Evolutionary conservation across 331 rosid species (phyloP).

Genomic region (Acacia pycnantha): DNA sequence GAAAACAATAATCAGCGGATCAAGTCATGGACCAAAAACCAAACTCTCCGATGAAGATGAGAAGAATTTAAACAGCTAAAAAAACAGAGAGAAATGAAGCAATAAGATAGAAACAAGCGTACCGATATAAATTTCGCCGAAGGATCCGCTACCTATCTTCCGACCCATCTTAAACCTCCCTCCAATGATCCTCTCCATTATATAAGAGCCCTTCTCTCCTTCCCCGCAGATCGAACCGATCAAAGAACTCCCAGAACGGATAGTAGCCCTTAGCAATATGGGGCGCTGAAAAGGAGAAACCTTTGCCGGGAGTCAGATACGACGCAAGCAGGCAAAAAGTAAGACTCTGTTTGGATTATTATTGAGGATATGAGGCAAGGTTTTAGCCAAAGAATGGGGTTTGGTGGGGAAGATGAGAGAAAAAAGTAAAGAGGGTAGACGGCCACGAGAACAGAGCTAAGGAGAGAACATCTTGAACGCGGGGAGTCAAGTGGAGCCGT

Average conservation of each 20-base stretch:
- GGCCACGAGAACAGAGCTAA: not conserved
- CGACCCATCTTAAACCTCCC: conserved; percentile 62
- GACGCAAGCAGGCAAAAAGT: not conserved
- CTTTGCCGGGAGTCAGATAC: not conserved
- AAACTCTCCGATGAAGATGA: not conserved
- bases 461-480: not conserved
- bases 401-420: not conserved
- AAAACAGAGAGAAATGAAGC: not conserved
- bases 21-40: not conserved
- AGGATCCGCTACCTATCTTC: conserved; percentile 72
- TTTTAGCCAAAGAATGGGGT: not conserved
- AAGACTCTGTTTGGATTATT: not conserved
- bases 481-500: not conserved
- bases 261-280: not conserved
- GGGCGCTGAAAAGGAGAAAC: not conserved
- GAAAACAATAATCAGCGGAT: conserved; percentile 8
- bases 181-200: conserved; percentile 62
- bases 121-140: conserved; percentile 67
- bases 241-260: not conserved
- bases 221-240: not conserved
- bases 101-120: not conserved
- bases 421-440: not conserved
- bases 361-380: not conserved
- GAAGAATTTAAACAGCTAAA: not conserved
- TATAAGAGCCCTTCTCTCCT: not conserved